A percentile compares a stretch with the other conserved stretches of the same genome.
Conservation (phyloP, 768 basidiomycete genomes). For the Hygrocybe coccinea region DNA sequence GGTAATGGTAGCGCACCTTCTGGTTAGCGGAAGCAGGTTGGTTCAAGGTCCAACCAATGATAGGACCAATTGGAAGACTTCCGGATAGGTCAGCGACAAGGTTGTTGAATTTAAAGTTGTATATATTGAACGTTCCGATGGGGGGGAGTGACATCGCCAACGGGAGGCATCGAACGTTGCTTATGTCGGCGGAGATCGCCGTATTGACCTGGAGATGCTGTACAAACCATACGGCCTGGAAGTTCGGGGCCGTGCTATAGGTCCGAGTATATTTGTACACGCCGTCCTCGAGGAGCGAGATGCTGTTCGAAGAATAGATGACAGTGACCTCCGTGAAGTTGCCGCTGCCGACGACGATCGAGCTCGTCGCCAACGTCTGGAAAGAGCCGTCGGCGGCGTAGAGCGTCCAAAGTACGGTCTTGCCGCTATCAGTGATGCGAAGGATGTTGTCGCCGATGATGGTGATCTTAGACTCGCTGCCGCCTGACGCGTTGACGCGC, state of each 20-base stretch:
- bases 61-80: background rate
- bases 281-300: background rate
- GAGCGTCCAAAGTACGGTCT: background rate
- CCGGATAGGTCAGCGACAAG: background rate
- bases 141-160: background rate
- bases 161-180: background rate
- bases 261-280: background rate
- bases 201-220: background rate
- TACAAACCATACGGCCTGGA: background rate
- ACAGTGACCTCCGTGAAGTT: slow-evolving; percentile 1
- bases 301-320: background rate
- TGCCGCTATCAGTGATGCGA: background rate
- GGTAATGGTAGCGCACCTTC: background rate
- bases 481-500: background rate
- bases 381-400: background rate
- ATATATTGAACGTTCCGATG: background rate
- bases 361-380: background rate
- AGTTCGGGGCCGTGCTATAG: background rate
- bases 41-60: background rate
- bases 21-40: background rate
- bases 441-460: background rate
- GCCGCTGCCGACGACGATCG: background rate
- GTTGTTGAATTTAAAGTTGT: background rate
- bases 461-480: background rate
- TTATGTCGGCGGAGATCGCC: background rate